Evolutionary conservation across 139 green algal species (phyloP), one percentile per base, ranked within the genome.

Genomic region (Micromonas pusilla): DNA sequence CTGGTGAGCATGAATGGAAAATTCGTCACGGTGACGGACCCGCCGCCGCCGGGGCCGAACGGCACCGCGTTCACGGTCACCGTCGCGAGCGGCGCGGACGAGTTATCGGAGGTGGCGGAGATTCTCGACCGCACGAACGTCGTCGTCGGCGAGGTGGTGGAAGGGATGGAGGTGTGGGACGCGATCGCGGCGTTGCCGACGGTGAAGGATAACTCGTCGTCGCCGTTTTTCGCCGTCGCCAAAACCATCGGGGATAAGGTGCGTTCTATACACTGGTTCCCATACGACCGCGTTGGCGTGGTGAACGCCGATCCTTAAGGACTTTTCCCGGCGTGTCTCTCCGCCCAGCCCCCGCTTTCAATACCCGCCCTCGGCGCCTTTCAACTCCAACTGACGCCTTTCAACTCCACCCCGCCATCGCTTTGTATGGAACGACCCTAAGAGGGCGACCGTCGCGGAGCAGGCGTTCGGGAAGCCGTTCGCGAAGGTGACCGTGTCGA

Each of bases 241-340:
- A 75, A 75, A 32, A 37, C 37, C 37, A 75, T 75, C 68, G 68
- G 68, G 25, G 68, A 75, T 63, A 75, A 75, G n/a, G n/a, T n/a
- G n/a, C n/a, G n/a, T n/a, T n/a, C n/a, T n/a, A n/a, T n/a, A n/a
- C n/a, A n/a, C n/a, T n/a, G n/a, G n/a, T n/a, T n/a, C n/a, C n/a
- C n/a, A n/a, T n/a, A n/a, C n/a, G n/a, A n/a, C n/a, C n/a, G n/a
- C n/a, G n/a, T n/a, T n/a, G n/a, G n/a, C n/a, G n/a, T n/a, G n/a
- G n/a, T n/a, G n/a, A n/a, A n/a, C n/a, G n/a, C n/a, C n/a, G n/a
- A n/a, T n/a, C n/a, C n/a, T n/a, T n/a, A n/a, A n/a, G n/a, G n/a
- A n/a, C n/a, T n/a, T n/a, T n/a, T n/a, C n/a, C n/a, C n/a, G n/a
- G n/a, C n/a, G n/a, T n/a, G n/a, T n/a, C n/a, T n/a, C n/a, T n/a